Percentiles rank a stretch among this genome's conserved stretches.
phyloP scores from a whole-genome alignment of 208 protist genomes.

The Crithidia brevicula region DNA sequence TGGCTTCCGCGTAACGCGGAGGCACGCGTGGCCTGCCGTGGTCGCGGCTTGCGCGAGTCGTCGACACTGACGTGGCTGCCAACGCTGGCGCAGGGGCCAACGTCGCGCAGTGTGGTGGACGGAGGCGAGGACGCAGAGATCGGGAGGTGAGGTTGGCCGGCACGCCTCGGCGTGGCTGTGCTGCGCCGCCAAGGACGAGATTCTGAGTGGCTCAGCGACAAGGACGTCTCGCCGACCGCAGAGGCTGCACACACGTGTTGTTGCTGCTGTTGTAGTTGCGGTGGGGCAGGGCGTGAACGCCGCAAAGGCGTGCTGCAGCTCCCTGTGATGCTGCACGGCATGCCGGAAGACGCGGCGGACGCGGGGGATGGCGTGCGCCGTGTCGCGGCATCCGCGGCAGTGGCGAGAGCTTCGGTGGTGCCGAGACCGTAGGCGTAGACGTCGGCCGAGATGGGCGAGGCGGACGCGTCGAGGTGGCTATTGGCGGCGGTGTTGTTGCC shows the following conservation, averaged over 20 bases:
- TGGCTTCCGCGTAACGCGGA: too few relatives aligned
- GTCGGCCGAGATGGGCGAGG: neutral
- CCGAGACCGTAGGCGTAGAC: neutral
- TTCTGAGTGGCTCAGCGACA: neutral
- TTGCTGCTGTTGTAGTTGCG: conserved; percentile 5
- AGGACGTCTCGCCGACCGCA: neutral
- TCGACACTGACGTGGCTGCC: conserved; percentile 1
- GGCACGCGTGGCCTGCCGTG: neutral
- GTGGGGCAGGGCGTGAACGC: neutral
- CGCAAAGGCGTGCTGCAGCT: neutral
- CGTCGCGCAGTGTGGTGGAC: neutral
- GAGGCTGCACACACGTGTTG: neutral
- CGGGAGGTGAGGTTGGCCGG: neutral
- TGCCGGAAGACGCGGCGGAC: neutral
- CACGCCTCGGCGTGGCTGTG: neutral
- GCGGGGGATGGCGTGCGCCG: neutral
- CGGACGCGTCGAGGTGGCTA: neutral
- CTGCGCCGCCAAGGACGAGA: neutral
- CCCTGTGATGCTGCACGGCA: neutral
- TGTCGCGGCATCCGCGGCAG: neutral
- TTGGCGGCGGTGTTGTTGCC: conserved; percentile 1
- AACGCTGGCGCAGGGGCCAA: neutral
- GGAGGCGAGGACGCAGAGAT: neutral
- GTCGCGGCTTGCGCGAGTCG: neutral
- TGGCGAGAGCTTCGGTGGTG: neutral